These are phyloP conservation scores for Capsicum rhomboideum DNA, from an alignment of 257 asterid species.

Conservation along the genomic window DNA sequence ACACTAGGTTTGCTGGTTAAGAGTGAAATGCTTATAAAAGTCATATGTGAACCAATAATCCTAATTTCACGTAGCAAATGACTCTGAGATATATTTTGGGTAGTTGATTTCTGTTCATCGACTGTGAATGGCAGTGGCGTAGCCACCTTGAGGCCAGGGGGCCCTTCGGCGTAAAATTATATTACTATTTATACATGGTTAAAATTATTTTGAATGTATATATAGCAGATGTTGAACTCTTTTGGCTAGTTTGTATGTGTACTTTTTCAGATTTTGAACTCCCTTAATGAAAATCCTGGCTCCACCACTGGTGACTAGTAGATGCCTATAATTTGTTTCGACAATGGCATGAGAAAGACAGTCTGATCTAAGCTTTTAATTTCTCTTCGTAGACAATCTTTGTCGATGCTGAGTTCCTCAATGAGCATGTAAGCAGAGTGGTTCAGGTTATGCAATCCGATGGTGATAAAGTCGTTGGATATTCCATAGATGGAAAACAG, in stretches of 20 bases:
- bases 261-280: too few species aligned
- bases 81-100: too few species aligned
- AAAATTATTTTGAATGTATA: too few species aligned
- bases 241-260: too few species aligned
- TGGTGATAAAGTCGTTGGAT: constrained; percentile 57
- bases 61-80: background rate
- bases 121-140: background rate
- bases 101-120: background rate
- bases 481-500: constrained; percentile 76
- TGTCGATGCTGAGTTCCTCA: constrained; percentile 66
- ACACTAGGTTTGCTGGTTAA: background rate
- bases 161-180: too few species aligned
- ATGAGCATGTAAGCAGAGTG: constrained; percentile 49
- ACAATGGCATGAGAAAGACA: background rate
- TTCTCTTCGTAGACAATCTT: constrained; percentile 32
- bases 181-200: too few species aligned
- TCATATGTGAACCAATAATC: background rate
- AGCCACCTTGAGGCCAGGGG: too few species aligned
- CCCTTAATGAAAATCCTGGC: too few species aligned
- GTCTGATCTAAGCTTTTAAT: background rate
- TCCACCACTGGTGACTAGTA: too few species aligned
- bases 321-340: background rate
- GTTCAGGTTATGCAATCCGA: constrained; percentile 72
- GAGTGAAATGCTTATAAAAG: background rate
- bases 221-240: too few species aligned